A percentile compares a stretch with the other conserved stretches of the same genome.
Conservation (phyloP, 495 filamentous ascomycete species). For the Penicillium ucsense region DNA sequence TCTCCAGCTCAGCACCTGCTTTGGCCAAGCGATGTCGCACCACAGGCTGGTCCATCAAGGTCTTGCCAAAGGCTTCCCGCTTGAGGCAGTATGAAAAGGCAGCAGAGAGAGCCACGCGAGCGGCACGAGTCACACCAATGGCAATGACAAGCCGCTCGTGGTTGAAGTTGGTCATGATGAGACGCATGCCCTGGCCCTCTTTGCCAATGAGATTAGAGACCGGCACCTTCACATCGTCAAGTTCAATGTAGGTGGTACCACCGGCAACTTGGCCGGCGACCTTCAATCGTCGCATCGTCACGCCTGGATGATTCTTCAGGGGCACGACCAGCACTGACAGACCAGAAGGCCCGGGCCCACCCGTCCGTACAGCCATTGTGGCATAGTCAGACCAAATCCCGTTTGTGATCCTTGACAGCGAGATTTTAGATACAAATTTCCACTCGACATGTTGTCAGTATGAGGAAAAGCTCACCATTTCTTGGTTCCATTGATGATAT, state of each 20-base stretch:
- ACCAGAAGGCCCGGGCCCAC: slow-evolving; percentile 50
- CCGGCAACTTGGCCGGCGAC: slow-evolving; percentile 49
- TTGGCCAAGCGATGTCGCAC: slow-evolving; percentile 64
- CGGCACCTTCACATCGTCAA: slow-evolving; percentile 64
- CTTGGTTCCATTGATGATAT: slow-evolving; percentile 66
- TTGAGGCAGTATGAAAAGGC: slow-evolving; percentile 62
- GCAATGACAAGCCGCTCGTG: slow-evolving; percentile 63
- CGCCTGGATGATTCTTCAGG: slow-evolving; percentile 50
- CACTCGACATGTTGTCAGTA: background rate
- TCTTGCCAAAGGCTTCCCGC: slow-evolving; percentile 67
- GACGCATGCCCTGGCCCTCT: slow-evolving; percentile 62
- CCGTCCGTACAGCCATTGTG: slow-evolving; percentile 69
- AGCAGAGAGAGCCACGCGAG: slow-evolving; percentile 52
- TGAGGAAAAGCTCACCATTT: slow-evolving; percentile 48
- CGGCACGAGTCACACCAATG: slow-evolving; percentile 50
- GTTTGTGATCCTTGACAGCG: slow-evolving; percentile 54
- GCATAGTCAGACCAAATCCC: slow-evolving; percentile 66
- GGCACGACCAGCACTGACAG: slow-evolving; percentile 61
- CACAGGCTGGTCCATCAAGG: slow-evolving; percentile 63
- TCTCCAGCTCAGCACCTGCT: slow-evolving; percentile 58
- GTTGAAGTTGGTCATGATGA: slow-evolving; percentile 81
- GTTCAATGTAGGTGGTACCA: slow-evolving; percentile 67
- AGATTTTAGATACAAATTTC: no score
- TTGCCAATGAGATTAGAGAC: slow-evolving; percentile 58
- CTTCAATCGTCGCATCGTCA: slow-evolving; percentile 55